A percentile compares a stretch with the other conserved stretches of the same genome.
phyloP scores from a whole-genome alignment of 2,329 filamentous ascomycete species.

The Pseudogymnoascus sp. region DNA sequence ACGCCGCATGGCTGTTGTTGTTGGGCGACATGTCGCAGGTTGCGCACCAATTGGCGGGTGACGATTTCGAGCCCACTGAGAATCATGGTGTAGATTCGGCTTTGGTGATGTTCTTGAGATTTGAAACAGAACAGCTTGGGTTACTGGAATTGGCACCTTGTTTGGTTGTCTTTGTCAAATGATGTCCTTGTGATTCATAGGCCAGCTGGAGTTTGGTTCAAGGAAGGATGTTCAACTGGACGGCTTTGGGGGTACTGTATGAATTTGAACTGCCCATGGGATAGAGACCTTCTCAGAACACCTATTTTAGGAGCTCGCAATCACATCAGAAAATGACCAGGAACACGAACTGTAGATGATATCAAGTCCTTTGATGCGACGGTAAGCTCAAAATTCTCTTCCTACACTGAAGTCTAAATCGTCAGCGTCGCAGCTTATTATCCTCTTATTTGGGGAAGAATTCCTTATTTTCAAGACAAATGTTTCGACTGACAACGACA shows the following conservation, averaged over 20 bases:
- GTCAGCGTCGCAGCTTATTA: not conserved
- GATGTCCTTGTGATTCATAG: not conserved
- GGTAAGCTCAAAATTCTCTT: not conserved
- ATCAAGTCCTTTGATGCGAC: not conserved
- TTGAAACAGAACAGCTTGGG: not conserved
- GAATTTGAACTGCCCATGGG: not conserved
- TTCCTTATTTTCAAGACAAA: not conserved
- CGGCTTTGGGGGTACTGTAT: no score
- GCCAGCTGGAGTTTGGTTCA: not conserved
- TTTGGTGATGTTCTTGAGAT: not conserved
- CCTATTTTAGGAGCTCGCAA: not conserved
- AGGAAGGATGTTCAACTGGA: not conserved
- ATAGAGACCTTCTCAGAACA: not conserved
- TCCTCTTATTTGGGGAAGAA: not conserved
- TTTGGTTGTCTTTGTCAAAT: not conserved
- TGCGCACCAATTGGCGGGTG: constrained; percentile 19
- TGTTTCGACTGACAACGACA: not conserved
- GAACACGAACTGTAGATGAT: not conserved
- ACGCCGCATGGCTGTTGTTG: constrained; percentile 29
- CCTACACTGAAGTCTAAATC: not conserved
- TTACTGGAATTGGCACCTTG: not conserved
- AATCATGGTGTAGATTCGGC: not conserved
- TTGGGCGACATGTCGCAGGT: constrained; percentile 15
- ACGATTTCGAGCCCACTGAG: constrained; percentile 16
- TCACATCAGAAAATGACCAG: not conserved